Evolutionary conservation across 305 asterid species (phyloP), one percentile per base, ranked within the genome.

Genomic region (Fraxinus albicans): DNA sequence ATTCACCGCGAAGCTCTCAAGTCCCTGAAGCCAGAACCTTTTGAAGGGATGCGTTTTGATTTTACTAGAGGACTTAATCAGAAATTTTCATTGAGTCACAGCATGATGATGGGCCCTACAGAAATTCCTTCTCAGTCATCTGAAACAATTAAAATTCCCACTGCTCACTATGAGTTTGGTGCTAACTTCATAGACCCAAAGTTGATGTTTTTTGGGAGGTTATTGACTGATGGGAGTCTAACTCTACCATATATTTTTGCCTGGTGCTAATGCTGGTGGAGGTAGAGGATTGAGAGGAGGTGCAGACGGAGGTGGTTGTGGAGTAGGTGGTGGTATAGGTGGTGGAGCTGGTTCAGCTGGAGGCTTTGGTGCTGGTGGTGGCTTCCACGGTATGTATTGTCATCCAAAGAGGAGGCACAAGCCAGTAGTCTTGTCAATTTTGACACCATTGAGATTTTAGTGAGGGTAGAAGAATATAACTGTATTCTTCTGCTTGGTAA

Each of bases 41-140:
- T 96, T 86, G 99, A 96, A 92, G 99, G 99, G 78, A 27, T 96
- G 92, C 98, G 98, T 55, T 92, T 96, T 88, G 99, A 96, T 86
- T 96, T 96, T 86, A 90, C 97, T 1, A 94, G 89, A 91, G 97
- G 93, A 84, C 95, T 96, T 82, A 96, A 96, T 84, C 98, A 88
- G 85, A 92, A 88, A 55, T 96, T 96, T 77, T 91, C 95, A 38
- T 95, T 94, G 81, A 94, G 99, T 87, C 99, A 96, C 88, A 96
- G 99, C 80, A 91, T 96, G 78, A 88, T 94, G 88, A 94, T 94
- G 98, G 99, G 99, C 35, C 97, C 98, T 60, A 92, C 98, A 1
- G 99, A 94, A 81, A 83, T 96, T 87, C 98, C 99, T 78, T 87
- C 96, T n/a, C 98, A 92, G 89, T 91, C 98, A 77, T 15, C 98